These are phyloP conservation scores for Tetradesmus obliquus DNA, from an alignment of 139 green algal genomes.

Conservation along the genomic window DNA sequence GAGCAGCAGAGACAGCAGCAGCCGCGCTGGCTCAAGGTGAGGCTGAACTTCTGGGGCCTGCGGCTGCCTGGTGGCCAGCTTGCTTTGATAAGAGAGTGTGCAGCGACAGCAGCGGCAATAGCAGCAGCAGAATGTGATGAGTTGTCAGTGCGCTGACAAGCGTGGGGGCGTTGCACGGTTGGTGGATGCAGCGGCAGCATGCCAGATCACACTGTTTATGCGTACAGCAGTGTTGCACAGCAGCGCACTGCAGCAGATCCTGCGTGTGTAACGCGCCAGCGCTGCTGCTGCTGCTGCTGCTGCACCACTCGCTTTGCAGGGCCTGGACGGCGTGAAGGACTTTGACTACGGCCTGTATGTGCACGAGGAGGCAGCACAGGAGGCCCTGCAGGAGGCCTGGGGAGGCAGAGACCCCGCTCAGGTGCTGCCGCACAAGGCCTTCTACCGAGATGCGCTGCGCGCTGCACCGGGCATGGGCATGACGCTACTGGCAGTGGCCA, in stretches of 20 bases:
- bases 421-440: slow-evolving; percentile 26
- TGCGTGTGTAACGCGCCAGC: background rate
- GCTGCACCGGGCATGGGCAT: slow-evolving; percentile 21
- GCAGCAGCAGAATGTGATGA: too few relatives aligned
- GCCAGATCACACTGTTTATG: background rate
- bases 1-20: background rate
- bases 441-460: slow-evolving; percentile 15
- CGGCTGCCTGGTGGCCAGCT: too few relatives aligned
- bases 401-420: background rate
- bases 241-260: too few relatives aligned
- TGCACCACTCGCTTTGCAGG: background rate
- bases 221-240: background rate
- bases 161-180: too few relatives aligned
- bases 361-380: slow-evolving; percentile 23
- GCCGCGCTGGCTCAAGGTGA: too few relatives aligned
- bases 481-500: slow-evolving; percentile 39
- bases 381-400: background rate
- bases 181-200: too few relatives aligned
- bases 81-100: too few relatives aligned
- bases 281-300: background rate
- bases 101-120: too few relatives aligned
- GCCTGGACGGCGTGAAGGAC: slow-evolving; percentile 41
- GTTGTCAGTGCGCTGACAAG: too few relatives aligned
- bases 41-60: too few relatives aligned
- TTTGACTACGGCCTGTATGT: slow-evolving; percentile 46